Base-by-base conservation (phyloP, 352 stramenopile genomes). In the Aphanomyces astaci region DNA sequence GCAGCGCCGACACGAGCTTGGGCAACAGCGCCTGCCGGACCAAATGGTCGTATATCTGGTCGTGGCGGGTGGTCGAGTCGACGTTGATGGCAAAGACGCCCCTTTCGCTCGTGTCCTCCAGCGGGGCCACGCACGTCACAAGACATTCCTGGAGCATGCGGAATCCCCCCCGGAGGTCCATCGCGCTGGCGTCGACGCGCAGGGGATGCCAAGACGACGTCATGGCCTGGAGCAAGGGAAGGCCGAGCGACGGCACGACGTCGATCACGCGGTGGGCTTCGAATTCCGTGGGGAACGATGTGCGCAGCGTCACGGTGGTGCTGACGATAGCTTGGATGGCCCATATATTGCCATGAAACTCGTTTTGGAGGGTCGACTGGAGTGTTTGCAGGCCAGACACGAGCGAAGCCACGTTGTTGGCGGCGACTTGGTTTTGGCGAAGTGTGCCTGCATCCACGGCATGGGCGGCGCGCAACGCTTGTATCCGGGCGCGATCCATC, bases 201-300 rank as follows among this genome's bases (percentile, higher is more conserved):
- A 87, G 65, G 15, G 92, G 72, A 67, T 84, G 62, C 0, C 72
- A 73, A n/a, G 75, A 64, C 0, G 66, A 69, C 13, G 90, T 48
- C 36, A 87, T 67, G 11, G 70, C 64, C 69, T 87, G 82, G 4
- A 95, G 73, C 2, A 76, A 67, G 33, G 84, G 74, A 24, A 92
- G 79, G 28, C 78, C 84, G 0, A 94, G 77, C 1, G 84, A 89
- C 9, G 85, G 82, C 1, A 88, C 74, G 2, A 90, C 64, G 63
- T 94, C 81, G 13, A 86, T 71, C 17, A 95, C 39, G 55, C 86
- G 87, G 63, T 92, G 85, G 9, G 76, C 75, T 28, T 91, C 85
- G 55, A 94, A 95, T 64, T 93, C 85, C 11, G 76, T 54, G 1
- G 81, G 81, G 19, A 82, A 88, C 11, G 70, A 64, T 49, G 25